Evolutionary conservation across 202 grass and related monocot genomes (phyloP).

Genomic region (Saccharum hybrid): DNA sequence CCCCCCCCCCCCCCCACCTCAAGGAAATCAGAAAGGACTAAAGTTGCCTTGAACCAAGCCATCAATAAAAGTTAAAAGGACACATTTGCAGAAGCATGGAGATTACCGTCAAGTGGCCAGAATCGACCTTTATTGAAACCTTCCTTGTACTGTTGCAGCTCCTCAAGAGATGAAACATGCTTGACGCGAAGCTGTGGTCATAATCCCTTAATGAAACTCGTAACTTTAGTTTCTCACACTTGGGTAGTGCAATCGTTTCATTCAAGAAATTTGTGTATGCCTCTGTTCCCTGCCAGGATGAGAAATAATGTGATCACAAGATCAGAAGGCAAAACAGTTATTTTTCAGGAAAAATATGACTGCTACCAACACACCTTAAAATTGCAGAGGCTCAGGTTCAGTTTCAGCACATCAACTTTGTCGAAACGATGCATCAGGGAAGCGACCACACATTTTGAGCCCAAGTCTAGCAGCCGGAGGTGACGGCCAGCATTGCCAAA

Average conservation of each 20-base stretch:
- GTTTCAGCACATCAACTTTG: neutral
- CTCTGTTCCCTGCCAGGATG: neutral
- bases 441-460: neutral
- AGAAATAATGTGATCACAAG: neutral
- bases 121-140: neutral
- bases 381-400: neutral
- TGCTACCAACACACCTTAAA: neutral
- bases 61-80: neutral
- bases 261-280: neutral
- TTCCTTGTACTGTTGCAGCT: neutral
- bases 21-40: neutral
- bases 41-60: neutral
- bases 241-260: neutral
- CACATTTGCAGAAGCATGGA: neutral
- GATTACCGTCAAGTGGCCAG: neutral
- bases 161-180: conserved; percentile 24
- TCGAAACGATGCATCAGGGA: neutral
- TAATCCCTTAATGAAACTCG: neutral
- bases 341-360: neutral
- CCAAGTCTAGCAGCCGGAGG: neutral
- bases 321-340: neutral
- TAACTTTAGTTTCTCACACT: conserved; percentile 4
- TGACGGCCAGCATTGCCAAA: neutral
- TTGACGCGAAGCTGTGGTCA: neutral
- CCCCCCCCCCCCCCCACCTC: neutral